phyloP scores from a whole-genome alignment of 306 rosid species.

The Clitoria ternatea region DNA sequence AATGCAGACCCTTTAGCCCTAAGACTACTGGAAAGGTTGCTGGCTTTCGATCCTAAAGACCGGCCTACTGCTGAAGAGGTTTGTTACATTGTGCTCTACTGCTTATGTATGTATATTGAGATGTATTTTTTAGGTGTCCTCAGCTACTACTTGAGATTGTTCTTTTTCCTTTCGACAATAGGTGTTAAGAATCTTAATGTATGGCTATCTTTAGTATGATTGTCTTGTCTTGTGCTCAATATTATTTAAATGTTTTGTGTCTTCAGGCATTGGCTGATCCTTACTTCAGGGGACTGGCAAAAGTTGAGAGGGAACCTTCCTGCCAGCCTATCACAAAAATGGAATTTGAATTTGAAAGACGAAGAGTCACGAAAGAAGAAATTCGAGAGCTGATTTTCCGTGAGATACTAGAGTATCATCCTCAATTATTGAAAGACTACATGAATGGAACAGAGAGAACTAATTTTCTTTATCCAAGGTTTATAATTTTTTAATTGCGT shows the following conservation, averaged over 20 bases:
- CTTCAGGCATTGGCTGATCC: conserved; percentile 87
- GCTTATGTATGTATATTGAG: not conserved
- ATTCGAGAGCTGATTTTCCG: conserved; percentile 87
- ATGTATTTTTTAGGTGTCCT: not conserved
- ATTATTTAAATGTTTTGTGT: conserved; percentile 8
- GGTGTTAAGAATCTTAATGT: conserved; percentile 7
- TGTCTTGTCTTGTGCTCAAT: not conserved
- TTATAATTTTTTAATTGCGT: not conserved
- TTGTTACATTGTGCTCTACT: conserved; percentile 14
- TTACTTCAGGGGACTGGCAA: conserved; percentile 82
- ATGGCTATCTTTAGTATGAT: not conserved
- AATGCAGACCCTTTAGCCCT: conserved; percentile 87
- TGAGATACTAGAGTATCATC: conserved; percentile 94
- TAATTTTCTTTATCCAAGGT: conserved; percentile 95
- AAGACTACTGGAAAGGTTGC: conserved; percentile 70
- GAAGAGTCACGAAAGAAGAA: conserved; percentile 90
- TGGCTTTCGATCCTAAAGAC: conserved; percentile 95
- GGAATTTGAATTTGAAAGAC: conserved; percentile 97
- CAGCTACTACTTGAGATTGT: not conserved
- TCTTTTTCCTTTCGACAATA: not conserved
- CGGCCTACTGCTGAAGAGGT: conserved; percentile 99
- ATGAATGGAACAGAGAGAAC: conserved; percentile 92
- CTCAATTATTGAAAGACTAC: conserved; percentile 89
- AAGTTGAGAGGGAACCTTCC: conserved; percentile 90
- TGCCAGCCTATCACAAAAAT: conserved; percentile 94